phyloP scores from a whole-genome alignment of 306 rosid species.

The Biancaea sappan region DNA sequence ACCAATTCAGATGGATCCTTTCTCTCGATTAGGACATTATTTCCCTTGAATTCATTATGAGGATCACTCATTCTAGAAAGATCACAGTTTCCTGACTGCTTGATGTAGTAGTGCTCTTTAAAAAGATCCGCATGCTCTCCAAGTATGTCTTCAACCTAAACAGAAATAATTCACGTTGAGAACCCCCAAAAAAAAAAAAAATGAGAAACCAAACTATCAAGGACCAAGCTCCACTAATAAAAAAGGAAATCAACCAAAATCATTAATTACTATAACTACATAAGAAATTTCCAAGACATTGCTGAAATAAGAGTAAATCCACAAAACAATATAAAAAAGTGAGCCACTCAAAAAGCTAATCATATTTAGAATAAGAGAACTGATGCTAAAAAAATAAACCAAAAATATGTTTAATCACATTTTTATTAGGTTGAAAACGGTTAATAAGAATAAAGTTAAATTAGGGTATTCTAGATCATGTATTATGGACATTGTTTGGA shows the following conservation, averaged over 20 bases:
- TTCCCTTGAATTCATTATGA: constrained; percentile 78
- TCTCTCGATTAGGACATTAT: constrained; percentile 83
- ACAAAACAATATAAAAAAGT: not conserved
- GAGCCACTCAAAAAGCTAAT: not conserved
- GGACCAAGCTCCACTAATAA: not conserved
- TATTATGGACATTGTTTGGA: not conserved
- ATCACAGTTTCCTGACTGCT: constrained; percentile 78
- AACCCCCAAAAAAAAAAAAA: constrained; percentile 16
- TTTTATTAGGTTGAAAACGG: constrained; percentile 3
- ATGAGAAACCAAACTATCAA: constrained; percentile 10
- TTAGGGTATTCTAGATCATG: not conserved
- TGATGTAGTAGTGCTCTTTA: constrained; percentile 75
- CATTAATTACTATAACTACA: constrained; percentile 10
- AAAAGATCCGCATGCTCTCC: constrained; percentile 85
- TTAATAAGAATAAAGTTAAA: not conserved
- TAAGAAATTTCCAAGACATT: not conserved
- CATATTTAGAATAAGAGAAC: not conserved
- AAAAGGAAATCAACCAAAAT: not conserved
- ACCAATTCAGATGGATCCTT: constrained; percentile 61
- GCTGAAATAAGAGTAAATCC: not conserved
- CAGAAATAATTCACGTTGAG: constrained; percentile 27
- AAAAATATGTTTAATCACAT: not conserved
- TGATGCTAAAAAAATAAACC: not conserved
- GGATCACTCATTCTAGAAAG: constrained; percentile 92
- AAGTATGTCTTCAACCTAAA: constrained; percentile 77